Evolutionary conservation across 768 basidiomycete genomes (phyloP), one percentile per base, ranked within the genome.

Genomic region (Holtermanniella nyarrowii): DNA sequence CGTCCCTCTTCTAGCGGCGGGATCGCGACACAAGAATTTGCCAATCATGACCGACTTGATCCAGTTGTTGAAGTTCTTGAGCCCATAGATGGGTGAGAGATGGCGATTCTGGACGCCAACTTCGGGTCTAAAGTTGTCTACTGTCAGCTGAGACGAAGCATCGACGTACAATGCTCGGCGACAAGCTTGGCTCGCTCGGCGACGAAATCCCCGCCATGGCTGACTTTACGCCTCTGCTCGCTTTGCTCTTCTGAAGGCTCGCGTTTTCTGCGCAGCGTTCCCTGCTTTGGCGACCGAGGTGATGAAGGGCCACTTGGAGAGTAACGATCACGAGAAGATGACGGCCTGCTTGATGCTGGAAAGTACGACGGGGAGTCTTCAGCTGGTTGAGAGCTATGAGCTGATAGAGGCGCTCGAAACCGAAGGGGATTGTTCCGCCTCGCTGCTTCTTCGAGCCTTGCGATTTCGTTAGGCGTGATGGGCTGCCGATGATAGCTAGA

Each of bases 1-100:
- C 23, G 44, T 22, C 26, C 44, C 63, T 26, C 65, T 72, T 45
- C 42, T 53, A 26, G 48, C 58, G 58, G 7, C 53, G 31, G 88
- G 76, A 26, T 76, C 82, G 2, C 84, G 82, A 66, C 84, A 82
- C 0, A 85, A 86, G 63, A 87, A 95, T 48, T 85, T 85, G 7
- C 85, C 83, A 65, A 99, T 95, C 56, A 97, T 77, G 16, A 97
- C 91, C 10, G 88, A 89, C 72, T 99, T 99, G 61, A 97, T 85
- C 95, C 95, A 99, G 75, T 99, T 99, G 75, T 99, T 99, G 75
- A 97, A 99, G 68, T 79, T 85, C 72, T 95, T 96, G 49, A 99
- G 79, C 31, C 95, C 95, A 49, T 95, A 88, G 61, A 97, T 99
- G 41, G 90, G 88, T 4, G 91, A 96, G 16, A 85, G 81, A 57